phyloP scores from a whole-genome alignment of 352 stramenopile genomes.

The Phytopythium boreale region DNA sequence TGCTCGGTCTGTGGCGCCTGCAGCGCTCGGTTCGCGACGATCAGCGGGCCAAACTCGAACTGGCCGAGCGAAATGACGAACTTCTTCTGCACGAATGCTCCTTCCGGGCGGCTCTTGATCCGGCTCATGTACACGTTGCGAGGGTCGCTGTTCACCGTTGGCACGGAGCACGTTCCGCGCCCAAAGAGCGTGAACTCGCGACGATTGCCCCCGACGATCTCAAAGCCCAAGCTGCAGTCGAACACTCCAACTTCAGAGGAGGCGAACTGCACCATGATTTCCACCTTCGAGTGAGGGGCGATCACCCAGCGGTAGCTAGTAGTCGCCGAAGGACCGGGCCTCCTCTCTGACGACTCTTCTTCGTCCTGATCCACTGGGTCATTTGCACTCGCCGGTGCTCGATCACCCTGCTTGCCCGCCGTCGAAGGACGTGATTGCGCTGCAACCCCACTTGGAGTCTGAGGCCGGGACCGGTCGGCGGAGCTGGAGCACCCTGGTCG shows the following conservation, averaged over 20 bases:
- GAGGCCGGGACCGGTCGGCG: neutral
- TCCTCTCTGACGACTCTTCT: neutral
- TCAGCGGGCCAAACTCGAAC: conserved; percentile 93
- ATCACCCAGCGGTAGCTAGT: conserved; percentile 71
- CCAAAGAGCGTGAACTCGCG: conserved; percentile 86
- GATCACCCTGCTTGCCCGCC: conserved; percentile 11
- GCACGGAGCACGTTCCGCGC: conserved; percentile 78
- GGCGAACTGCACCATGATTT: conserved; percentile 81
- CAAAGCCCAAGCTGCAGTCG: conserved; percentile 86
- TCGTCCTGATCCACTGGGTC: neutral
- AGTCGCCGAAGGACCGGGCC: neutral
- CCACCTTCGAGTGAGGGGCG: conserved; percentile 40
- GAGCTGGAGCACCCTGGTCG: neutral
- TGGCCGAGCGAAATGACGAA: conserved; percentile 86
- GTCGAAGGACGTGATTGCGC: conserved; percentile 18
- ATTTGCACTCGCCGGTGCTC: neutral
- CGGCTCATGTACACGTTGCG: conserved; percentile 94
- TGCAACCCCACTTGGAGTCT: neutral
- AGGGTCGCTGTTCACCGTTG: conserved; percentile 92
- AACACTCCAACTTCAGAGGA: conserved; percentile 76
- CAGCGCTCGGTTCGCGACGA: conserved; percentile 21
- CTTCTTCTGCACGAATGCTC: conserved; percentile 84
- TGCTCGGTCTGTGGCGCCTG: conserved; percentile 30
- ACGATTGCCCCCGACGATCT: conserved; percentile 79
- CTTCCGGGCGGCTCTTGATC: conserved; percentile 75